Base-by-base conservation (phyloP, 148 eudicot species). In the Polygonum maritimum region DNA sequence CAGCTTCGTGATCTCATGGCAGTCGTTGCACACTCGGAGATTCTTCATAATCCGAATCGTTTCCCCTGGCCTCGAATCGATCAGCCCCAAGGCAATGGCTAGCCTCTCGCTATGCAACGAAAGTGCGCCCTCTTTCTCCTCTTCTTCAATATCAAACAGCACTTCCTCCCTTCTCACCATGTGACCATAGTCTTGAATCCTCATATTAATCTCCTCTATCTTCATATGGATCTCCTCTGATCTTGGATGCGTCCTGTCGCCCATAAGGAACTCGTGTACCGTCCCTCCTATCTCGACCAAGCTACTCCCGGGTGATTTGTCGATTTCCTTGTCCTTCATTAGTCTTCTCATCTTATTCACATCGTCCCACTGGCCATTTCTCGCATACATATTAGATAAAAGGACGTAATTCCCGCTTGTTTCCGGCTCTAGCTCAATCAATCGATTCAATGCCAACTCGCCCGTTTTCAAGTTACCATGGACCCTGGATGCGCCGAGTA, bases 361-460 rank as follows among this genome's bases (percentile, higher is more conserved):
- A 63, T 84, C 86, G 2, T 84, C 85, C 87, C 87, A 86, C 76
- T 75, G 75, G 15, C 77, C 76, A 71, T 79, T 48, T 21, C 51
- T 57, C 31, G 89, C 84, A 26, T 84, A 86, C 73, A 86, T 76
- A 70, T 86, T 86, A 31, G 89, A 86, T 48, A 86, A 54, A 74
- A 84, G 83, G 26, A 86, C 89, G 38, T 84, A 86, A 49, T 84
- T 84, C 7, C 87, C 87, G 49, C 87, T 80, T 51, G 83, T 82
- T 44, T 84, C 78, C 1, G 89, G 87, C 77, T 84, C 89, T 71
- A 84, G 62, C 35, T 81, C 73, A 18, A 86, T 60, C 76, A 86
- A 75, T 26, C 78, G 73, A 40, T 58, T 57, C 45, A 80, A 40
- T 62, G 83, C 89, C 49, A 76, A 33, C 55, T 86, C 85, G 16